Evolutionary conservation across 1,284 basidiomycete species (phyloP).

Genomic region (Boletellus deceptivus): DNA sequence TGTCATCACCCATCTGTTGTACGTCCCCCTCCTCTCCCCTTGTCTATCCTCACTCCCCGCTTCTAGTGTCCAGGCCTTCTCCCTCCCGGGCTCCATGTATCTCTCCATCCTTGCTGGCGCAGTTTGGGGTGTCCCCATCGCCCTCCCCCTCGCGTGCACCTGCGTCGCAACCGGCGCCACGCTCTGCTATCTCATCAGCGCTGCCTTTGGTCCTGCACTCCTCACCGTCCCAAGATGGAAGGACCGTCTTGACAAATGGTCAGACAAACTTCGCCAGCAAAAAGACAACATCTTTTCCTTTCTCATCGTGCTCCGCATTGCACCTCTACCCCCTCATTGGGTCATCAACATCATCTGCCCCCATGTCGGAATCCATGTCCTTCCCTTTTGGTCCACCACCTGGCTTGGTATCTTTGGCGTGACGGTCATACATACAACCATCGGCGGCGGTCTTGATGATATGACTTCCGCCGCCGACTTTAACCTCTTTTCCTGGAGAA

Average conservation of each 20-base stretch:
- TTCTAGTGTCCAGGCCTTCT: conserved; percentile 89
- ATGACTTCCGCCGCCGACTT: conserved; percentile 95
- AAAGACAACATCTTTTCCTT: conserved; percentile 83
- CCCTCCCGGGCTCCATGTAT: conserved; percentile 97
- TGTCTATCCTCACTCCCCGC: conserved; percentile 16
- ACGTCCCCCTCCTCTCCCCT: conserved; percentile 26
- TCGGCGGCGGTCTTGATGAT: conserved; percentile 89
- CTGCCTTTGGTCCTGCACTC: conserved; percentile 86
- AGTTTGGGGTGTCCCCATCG: conserved; percentile 90
- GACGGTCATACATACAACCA: conserved; percentile 92
- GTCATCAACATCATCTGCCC: conserved; percentile 92
- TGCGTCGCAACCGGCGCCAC: conserved; percentile 91
- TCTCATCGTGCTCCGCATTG: conserved; percentile 90
- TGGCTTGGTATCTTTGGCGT: conserved; percentile 92
- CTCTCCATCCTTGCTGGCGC: conserved; percentile 95
- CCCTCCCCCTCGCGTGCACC: conserved; percentile 87
- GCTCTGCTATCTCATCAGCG: conserved; percentile 91
- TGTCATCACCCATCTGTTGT: conserved; percentile 91
- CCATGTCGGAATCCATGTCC: conserved; percentile 84
- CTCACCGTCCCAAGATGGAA: conserved; percentile 85
- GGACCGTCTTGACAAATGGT: conserved; percentile 78
- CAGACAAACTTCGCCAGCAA: conserved; percentile 67
- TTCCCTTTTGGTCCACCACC: conserved; percentile 88
- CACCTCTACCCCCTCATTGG: conserved; percentile 96
- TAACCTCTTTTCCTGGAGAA: conserved; percentile 85